Percentiles rank a stretch among this genome's conserved stretches.
Evolutionary conservation across 164 flowering plant genomes (phyloP).

Genomic region (Hamamelis virginiana): DNA sequence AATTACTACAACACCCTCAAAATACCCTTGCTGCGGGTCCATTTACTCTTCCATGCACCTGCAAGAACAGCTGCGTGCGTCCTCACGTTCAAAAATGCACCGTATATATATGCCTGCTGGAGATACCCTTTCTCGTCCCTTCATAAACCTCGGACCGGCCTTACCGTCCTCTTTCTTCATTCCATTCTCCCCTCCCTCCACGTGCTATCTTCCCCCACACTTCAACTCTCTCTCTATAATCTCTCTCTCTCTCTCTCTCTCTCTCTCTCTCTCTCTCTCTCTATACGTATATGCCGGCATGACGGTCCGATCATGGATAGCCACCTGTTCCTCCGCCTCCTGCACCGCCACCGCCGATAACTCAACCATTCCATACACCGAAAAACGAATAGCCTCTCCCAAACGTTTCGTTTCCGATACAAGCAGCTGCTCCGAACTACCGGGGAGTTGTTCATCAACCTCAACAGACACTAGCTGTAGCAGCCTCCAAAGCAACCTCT

Average conservation of each 20-base stretch:
- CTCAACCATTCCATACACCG: neutral
- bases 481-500: slow-evolving; percentile 50
- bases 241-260: neutral
- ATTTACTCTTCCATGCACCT: too few relatives aligned
- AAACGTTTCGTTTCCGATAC: slow-evolving; percentile 15
- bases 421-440: slow-evolving; percentile 15
- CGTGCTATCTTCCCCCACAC: neutral
- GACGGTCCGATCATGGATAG: slow-evolving; percentile 40
- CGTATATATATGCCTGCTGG: too few relatives aligned
- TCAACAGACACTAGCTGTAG: slow-evolving; percentile 20
- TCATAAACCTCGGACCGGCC: neutral
- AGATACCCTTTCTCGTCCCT: neutral
- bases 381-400: slow-evolving; percentile 6
- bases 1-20: too few relatives aligned
- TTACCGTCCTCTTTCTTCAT: neutral
- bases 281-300: slow-evolving; percentile 20
- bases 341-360: slow-evolving; percentile 13
- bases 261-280: neutral
- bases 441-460: slow-evolving; percentile 14
- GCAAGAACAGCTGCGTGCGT: too few relatives aligned
- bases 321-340: slow-evolving; percentile 25
- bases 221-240: neutral
- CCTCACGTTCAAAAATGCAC: too few relatives aligned
- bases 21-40: too few relatives aligned
- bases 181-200: neutral